Base-by-base conservation (phyloP, 169 alveolate genomes). In the Plasmodium billcollinsi region DNA sequence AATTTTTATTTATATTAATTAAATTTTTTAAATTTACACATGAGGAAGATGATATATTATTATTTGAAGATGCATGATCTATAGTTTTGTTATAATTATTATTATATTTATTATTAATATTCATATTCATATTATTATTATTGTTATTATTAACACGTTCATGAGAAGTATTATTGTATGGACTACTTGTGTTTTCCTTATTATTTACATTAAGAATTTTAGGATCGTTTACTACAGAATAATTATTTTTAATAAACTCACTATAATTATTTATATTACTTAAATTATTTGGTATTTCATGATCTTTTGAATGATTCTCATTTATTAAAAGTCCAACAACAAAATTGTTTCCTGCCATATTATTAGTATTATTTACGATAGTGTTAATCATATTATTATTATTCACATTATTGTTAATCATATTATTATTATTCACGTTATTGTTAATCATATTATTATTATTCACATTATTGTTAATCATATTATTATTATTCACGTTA, bases 1-100 rank as follows among this genome's bases (percentile, higher is more conserved):
- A 83, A 20, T 83, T 83, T 5, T 52, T 69, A 26, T 83, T 83
- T n/a, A 83, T 83, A 50, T 69, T 83, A 11, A 67, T 50, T 56
- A 83, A 21, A 18, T 63, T 83, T 67, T 83, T 83, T 69, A 63
- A 69, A 50, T 83, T 83, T 56, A 69, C 12, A 39, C 47, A 39
- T 39, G 47, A 5, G 1, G 91, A 15, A 54, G 33, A 47, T n/a
- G 49, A 18, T 61, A 56, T 2, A 12, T 67, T 75, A 26, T 43
- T 70, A 49, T 56, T 80, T 56, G 59, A 54, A 2, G 62, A 3
- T 14, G 11, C 24, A 39, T 39, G 47, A 20, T 76, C 73, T 24
- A 24, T 26, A 11, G 47, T 3, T 49, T 67, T 59, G 43, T 43
- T 83, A 67, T 54, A 71, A 2, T 29, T 58, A 58, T 45, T 76